Base-by-base conservation (phyloP, 2,329 filamentous ascomycete genomes). In the Beauveria sp. region DNA sequence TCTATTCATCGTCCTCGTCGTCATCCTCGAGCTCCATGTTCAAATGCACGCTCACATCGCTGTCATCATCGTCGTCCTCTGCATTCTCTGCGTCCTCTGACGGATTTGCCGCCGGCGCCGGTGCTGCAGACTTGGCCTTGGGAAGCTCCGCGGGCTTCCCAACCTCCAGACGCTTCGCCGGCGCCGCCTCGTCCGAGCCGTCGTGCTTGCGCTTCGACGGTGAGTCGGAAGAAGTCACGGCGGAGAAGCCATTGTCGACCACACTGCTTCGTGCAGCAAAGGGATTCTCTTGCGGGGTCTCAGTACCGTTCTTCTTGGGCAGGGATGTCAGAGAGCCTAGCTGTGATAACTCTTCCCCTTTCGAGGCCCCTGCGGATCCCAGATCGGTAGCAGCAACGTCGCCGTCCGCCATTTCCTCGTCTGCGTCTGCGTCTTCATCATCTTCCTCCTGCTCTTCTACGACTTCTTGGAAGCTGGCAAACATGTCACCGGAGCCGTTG, bases 1-100 rank as follows among this genome's bases (percentile, higher is more conserved):
- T n/a, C 18, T 53, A 34, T 28, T 54, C 49, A 24, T 60, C 58
- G 53, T 63, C 64, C 51, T 79, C 77, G 0, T 79, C 79, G 10
- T 80, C 78, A 18, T 81, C 80, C 10, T 85, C 82, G 10, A 86
- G 70, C 51, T 83, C 81, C 81, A 85, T 85, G 60, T 85, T 82
- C 61, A 85, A 72, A 70, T 85, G 80, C 14, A 85, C 78, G 62
- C 82, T 85, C 60, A 79, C 81, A 61, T 84, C 81, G 16, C 77
- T 77, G 38, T 77, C 75, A 22, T 79, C 78, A n/a, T 77, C 78
- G 1, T 74, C 77, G 5, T 74, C 72, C 1, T 67, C 70, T 24
- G 22, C 22, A 1, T 24, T 3, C 22, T 22, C 22, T 3, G 61
- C 70, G 20, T 66, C 62, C 20, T 64, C 59, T 1, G 66, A 69